Conservation (phyloP, 768 basidiomycete species). For the Naganishia vaughanmartiniae region DNA sequence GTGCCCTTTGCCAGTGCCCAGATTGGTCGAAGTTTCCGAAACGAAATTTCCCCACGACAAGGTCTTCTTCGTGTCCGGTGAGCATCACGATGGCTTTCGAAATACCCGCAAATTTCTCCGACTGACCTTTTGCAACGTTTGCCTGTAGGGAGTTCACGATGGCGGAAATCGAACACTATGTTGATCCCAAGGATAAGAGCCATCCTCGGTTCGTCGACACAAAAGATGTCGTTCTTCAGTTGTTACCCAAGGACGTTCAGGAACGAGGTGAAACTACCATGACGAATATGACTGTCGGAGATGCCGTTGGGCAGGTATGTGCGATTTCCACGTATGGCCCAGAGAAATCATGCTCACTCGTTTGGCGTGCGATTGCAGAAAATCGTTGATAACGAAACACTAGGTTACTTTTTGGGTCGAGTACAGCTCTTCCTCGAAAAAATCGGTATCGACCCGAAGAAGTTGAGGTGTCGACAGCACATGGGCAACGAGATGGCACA, state of each 20-base stretch:
- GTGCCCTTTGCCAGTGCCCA: slow-evolving; percentile 96
- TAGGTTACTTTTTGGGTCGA: slow-evolving; percentile 93
- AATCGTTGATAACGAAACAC: slow-evolving; percentile 91
- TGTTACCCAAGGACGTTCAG: slow-evolving; percentile 84
- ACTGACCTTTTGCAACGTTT: neutral
- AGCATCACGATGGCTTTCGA: slow-evolving; percentile 18
- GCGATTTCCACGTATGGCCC: neutral
- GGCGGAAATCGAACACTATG: slow-evolving; percentile 99
- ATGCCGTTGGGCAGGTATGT: slow-evolving; percentile 68
- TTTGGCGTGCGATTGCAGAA: slow-evolving; percentile 53
- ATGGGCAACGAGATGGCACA: slow-evolving; percentile 99
- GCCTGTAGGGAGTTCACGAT: slow-evolving; percentile 78
- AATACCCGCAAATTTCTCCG: neutral
- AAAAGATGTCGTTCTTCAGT: slow-evolving; percentile 67
- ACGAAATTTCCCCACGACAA: slow-evolving; percentile 95
- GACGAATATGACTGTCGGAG: slow-evolving; percentile 71
- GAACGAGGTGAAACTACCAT: slow-evolving; percentile 66
- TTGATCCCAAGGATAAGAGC: slow-evolving; percentile 87
- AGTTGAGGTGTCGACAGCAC: slow-evolving; percentile 92
- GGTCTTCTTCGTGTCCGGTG: slow-evolving; percentile 88
- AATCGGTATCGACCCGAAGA: slow-evolving; percentile 79
- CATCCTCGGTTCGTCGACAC: slow-evolving; percentile 82
- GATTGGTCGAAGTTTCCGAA: slow-evolving; percentile 92
- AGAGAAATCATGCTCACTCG: neutral
- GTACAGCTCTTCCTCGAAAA: slow-evolving; percentile 83